Evolutionary conservation across 345 rosid species (phyloP).

Genomic region (Litchi chinensis): DNA sequence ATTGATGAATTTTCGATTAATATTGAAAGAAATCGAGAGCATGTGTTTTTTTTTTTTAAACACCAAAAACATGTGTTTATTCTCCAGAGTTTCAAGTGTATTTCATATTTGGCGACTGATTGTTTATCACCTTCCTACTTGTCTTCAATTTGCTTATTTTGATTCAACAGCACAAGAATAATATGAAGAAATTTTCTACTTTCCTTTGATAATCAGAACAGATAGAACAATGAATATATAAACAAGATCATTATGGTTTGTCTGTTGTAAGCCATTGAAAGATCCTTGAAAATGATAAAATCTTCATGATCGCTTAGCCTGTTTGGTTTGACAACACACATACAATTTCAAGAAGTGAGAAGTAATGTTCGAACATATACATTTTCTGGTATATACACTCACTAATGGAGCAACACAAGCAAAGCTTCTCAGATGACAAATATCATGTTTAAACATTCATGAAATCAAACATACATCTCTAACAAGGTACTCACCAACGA

Average conservation of each 20-base stretch:
- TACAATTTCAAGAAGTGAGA: background rate
- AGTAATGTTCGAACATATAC: background rate
- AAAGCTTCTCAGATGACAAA: background rate
- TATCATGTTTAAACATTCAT: slow-evolving; percentile 6
- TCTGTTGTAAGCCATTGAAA: background rate
- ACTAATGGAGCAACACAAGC: background rate
- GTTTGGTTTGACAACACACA: background rate
- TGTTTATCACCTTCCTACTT: too few species aligned
- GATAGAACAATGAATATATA: too few species aligned
- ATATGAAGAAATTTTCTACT: too few species aligned
- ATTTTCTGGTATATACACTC: background rate
- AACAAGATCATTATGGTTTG: too few species aligned
- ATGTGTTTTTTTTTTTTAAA: background rate
- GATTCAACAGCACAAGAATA: too few species aligned
- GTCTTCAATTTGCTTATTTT: too few species aligned
- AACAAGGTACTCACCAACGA: background rate
- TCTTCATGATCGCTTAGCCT: background rate
- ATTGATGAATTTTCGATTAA: background rate
- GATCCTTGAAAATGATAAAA: background rate
- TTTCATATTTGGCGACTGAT: too few species aligned
- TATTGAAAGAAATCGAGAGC: background rate
- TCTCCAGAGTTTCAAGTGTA: background rate
- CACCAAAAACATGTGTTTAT: background rate
- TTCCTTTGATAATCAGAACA: too few species aligned
- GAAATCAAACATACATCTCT: background rate